Base-by-base conservation (phyloP, 2,329 filamentous ascomycete species). In the Paramyrothecium roridum region DNA sequence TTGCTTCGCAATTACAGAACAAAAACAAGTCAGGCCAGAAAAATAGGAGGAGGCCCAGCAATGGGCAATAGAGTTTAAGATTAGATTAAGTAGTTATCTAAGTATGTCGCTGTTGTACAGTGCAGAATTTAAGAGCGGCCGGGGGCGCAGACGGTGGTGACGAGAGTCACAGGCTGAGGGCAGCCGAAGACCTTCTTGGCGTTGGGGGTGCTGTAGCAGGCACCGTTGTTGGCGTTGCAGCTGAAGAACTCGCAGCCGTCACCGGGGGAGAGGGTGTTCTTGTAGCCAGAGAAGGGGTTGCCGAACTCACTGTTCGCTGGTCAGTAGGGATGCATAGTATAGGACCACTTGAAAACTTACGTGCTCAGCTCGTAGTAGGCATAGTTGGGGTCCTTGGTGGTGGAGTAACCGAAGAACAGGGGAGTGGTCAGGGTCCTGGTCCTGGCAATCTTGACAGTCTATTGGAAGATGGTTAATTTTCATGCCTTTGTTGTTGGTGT, bases 391-490 rank as follows among this genome's bases (percentile, higher is more conserved):
- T 66, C 67, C 2, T 56, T 52, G 50, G 61, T 61, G 57, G 73
- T 74, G 1, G 73, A 76, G 62, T 77, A 77, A 48, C 74, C 74
- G 56, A 76, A 71, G 67, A 75, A 76, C 8, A 77, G 69, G 2
- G 73, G 73, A 20, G 50, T 59, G 50, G 56, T 58, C 8, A 77
- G 68, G 20, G 68, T 70, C 65, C 65, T 72, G 59, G 65, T 70
- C 43, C 61, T 74, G 33, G 70, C 72, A 54, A 77, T 65, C 66
- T 77, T 77, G 48, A 77, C 61, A 52, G 74, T 76, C 73, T 75
- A 16, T 13, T 13, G 33, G 10, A 30, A 10, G 10, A 12, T 33
- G 17, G 51, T 30, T 12, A 46, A 13, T 50, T 2, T 10, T 45
- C 26, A 52, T 37, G 26, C 10, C 6, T 30, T 22, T 13, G 21